Base-by-base conservation (phyloP, 768 basidiomycete species). In the Phallus indusiatus region DNA sequence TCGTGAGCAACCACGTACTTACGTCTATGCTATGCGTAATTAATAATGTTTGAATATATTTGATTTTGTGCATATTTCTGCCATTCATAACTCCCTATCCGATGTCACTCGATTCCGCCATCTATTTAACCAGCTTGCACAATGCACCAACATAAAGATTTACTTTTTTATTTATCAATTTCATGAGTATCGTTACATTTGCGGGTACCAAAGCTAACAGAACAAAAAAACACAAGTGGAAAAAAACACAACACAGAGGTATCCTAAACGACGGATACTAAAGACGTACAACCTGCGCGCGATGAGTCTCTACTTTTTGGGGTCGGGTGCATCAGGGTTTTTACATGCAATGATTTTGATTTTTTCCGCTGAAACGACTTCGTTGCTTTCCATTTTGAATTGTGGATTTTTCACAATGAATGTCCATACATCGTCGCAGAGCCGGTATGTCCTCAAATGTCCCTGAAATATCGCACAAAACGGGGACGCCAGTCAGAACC, bases 311-410 rank as follows among this genome's bases (percentile, higher is more conserved):
- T 51, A 89, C 74, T 90, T 90, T 79, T 90, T 93, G 59, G 81
- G 83, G 65, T 91, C 88, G 49, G 90, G 83, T 17, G 86, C 89
- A 64, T 94, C 92, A 35, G 89, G 91, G 67, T 90, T 90, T 81
- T 97, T 98, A 77, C 95, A 97, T 5, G 96, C 95, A 63, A 99
- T 94, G 61, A 99, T 97, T 78, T 97, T 96, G 72, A 96, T 91
- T 70, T 88, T 84, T 28, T 81, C 79, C 5, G 88, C 80, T 46
- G 71, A 74, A 59, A 92, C 83, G 69, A 83, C 75, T 67, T 90
- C 86, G 70, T 88, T 89, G 63, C 84, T 82, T 72, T 99, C 96
- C 87, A 98, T 93, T 74, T 97, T 97, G 75, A 99, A 95, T 16
- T 76, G 75, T 9, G 94, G 88, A 65, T 94, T 85, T 71, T 93